Evolutionary conservation across 2,329 filamentous ascomycete species (phyloP).

Genomic region (Phyllosticta paracitricarpa): DNA sequence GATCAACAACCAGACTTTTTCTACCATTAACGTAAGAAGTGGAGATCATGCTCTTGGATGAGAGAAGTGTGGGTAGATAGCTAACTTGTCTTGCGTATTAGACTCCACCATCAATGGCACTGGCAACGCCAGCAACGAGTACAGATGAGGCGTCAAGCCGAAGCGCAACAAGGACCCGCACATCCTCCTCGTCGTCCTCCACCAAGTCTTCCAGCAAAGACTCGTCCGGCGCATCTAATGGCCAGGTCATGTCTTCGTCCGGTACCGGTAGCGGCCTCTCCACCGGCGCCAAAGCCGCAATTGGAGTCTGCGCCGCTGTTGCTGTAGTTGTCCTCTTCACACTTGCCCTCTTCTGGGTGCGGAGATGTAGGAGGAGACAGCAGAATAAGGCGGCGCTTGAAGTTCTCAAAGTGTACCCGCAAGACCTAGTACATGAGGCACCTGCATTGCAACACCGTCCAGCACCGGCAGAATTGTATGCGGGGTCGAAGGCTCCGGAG

Average conservation of each 20-base stretch:
- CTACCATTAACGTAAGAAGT: conserved; percentile 3
- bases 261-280: background rate
- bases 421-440: background rate
- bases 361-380: background rate
- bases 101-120: background rate
- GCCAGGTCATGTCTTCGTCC: background rate
- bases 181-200: background rate
- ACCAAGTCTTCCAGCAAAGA: background rate
- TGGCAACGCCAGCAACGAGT: background rate
- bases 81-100: background rate
- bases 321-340: background rate
- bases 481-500: background rate
- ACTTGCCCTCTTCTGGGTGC: background rate
- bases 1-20: conserved; percentile 3
- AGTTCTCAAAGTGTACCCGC: background rate
- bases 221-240: background rate
- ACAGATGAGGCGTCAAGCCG: too few relatives aligned
- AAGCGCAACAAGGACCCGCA: background rate
- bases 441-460: background rate
- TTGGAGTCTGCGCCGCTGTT: conserved; percentile 3
- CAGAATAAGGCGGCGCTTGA: background rate
- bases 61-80: too few relatives aligned
- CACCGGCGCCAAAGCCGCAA: background rate
- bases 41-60: too few relatives aligned
- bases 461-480: background rate